phyloP scores from a whole-genome alignment of 1,284 basidiomycete genomes.

The Leccinum fuscescens region DNA sequence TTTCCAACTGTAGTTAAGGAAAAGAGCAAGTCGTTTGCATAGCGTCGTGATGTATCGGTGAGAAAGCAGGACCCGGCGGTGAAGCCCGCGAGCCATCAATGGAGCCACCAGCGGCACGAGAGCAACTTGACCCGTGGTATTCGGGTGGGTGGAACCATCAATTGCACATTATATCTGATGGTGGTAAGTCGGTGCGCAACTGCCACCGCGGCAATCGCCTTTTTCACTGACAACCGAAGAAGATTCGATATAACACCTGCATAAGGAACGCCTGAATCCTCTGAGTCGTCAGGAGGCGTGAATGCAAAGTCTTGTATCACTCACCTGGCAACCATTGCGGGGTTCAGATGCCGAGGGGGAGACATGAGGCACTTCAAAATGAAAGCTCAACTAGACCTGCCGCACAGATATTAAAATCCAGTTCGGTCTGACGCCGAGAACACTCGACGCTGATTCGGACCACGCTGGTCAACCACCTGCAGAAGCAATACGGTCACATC shows the following conservation, averaged over 20 bases:
- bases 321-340: constrained; percentile 20
- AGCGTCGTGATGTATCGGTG: constrained; percentile 9
- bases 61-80: constrained; percentile 8
- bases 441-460: constrained; percentile 11
- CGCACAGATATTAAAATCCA: constrained; percentile 12
- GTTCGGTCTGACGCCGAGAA: constrained; percentile 32
- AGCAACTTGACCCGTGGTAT: constrained; percentile 11
- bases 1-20: constrained; percentile 17
- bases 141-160: constrained; percentile 4
- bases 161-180: constrained; percentile 9
- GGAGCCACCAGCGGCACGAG: constrained; percentile 2
- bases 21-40: constrained; percentile 9
- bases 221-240: constrained; percentile 17
- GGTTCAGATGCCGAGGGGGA: constrained; percentile 21
- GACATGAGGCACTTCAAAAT: constrained; percentile 23
- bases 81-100: constrained; percentile 1
- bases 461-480: constrained; percentile 6
- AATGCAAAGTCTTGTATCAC: constrained; percentile 16
- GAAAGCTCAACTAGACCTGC: constrained; percentile 23
- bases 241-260: constrained; percentile 19
- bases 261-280: constrained; percentile 5
- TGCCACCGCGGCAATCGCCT: constrained; percentile 17
- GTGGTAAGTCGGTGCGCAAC: constrained; percentile 12
- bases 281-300: constrained; percentile 11
- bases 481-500: background rate